phyloP scores from a whole-genome alignment of 345 rosid species.

The Anacardium occidentale region DNA sequence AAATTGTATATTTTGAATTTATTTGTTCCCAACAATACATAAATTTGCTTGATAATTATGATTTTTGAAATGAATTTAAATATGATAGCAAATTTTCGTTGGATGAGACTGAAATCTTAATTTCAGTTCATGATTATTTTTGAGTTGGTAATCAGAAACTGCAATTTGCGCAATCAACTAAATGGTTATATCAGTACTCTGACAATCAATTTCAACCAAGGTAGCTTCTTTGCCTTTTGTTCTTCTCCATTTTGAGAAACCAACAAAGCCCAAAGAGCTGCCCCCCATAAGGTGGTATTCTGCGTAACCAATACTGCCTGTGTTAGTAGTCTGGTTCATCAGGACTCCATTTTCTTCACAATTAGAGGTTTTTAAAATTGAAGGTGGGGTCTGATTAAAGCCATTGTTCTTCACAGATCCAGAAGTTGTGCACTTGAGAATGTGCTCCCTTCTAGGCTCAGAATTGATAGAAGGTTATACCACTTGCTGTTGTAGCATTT shows the following conservation, averaged over 20 bases:
- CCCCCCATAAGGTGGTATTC: background rate
- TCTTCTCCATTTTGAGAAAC: background rate
- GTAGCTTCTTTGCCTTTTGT: background rate
- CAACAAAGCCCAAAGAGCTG: background rate
- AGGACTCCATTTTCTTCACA: slow-evolving; percentile 47
- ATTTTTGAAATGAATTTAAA: no score
- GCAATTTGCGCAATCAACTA: background rate
- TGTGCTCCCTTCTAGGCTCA: slow-evolving; percentile 26
- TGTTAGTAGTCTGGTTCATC: slow-evolving; percentile 28
- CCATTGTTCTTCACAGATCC: slow-evolving; percentile 58
- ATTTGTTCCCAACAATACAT: no score
- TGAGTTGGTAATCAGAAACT: background rate
- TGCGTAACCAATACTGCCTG: slow-evolving; percentile 9
- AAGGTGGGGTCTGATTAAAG: slow-evolving; percentile 41
- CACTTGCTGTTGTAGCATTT: slow-evolving; percentile 51
- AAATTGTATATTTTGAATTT: no score
- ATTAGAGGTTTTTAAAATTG: slow-evolving; percentile 33
- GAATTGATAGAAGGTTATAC: slow-evolving; percentile 24
- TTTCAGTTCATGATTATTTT: background rate
- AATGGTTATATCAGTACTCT: background rate
- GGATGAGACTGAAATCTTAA: no score
- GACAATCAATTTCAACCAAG: background rate
- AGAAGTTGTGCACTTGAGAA: slow-evolving; percentile 34
- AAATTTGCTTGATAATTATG: no score
- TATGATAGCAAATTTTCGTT: no score